These are phyloP conservation scores for Gremmenia infestans DNA, from an alignment of 2,329 filamentous ascomycete genomes.

Conservation along the genomic window DNA sequence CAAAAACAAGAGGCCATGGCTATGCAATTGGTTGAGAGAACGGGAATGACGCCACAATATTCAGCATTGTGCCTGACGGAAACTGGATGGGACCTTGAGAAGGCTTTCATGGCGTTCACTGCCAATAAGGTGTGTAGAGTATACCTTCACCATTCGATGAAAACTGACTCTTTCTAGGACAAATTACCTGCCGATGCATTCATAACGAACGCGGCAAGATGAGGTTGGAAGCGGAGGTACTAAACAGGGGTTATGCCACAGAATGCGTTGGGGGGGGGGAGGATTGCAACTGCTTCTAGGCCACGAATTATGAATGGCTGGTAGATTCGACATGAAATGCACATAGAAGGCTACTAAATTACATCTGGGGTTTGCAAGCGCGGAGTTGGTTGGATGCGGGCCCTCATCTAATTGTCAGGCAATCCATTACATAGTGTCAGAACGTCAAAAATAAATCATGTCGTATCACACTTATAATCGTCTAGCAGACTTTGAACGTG, in stretches of 20 bases:
- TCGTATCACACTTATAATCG: background rate
- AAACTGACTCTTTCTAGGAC: constrained; percentile 30
- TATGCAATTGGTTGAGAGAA: constrained; percentile 68
- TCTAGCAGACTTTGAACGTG: background rate
- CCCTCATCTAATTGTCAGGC: background rate
- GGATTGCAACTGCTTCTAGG: background rate
- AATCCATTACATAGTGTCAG: constrained; percentile 3
- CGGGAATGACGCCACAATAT: constrained; percentile 74
- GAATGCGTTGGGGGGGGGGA: background rate
- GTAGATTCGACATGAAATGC: constrained; percentile 1
- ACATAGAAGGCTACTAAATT: background rate
- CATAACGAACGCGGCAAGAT: constrained; percentile 13
- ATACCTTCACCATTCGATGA: background rate
- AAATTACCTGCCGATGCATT: constrained; percentile 48
- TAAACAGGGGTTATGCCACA: background rate
- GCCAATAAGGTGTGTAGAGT: constrained; percentile 59
- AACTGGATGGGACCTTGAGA: constrained; percentile 73
- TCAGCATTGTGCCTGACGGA: constrained; percentile 76
- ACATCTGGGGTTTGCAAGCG: background rate
- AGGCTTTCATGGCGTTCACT: constrained; percentile 70
- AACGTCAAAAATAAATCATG: background rate
- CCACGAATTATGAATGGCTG: background rate
- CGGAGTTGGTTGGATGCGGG: constrained; percentile 1
- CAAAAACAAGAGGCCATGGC: constrained; percentile 61
- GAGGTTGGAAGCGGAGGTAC: background rate